These are phyloP conservation scores for Lithospermum erythrorhizon DNA, from an alignment of 257 asterid species.

Conservation along the genomic window DNA sequence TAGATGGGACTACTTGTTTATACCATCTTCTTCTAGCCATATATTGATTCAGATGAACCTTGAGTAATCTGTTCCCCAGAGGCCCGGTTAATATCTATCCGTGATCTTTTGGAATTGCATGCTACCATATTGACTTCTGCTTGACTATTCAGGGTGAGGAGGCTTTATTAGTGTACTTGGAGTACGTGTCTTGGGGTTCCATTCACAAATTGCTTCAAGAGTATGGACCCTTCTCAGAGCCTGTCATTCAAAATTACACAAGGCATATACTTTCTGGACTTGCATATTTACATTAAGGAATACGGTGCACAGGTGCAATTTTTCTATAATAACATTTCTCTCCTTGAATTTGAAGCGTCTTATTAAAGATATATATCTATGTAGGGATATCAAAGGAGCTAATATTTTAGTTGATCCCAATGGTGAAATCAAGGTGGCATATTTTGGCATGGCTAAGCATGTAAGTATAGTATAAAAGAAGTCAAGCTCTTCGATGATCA, in stretches of 20 bases:
- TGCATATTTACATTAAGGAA: conserved; percentile 80
- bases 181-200: conserved; percentile 95
- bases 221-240: conserved; percentile 81
- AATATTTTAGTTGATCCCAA: conserved; percentile 92
- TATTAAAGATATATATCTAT: conserved; percentile 16
- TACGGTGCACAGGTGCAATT: conserved; percentile 77
- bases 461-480: conserved; percentile 72
- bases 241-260: conserved; percentile 87
- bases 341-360: conserved; percentile 7
- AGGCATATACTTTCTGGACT: conserved; percentile 86
- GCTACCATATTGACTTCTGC: conserved; percentile 1
- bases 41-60: background rate
- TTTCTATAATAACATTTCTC: conserved; percentile 11
- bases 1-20: background rate
- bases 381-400: conserved; percentile 98
- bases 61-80: background rate
- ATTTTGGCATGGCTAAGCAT: conserved; percentile 99
- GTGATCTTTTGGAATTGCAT: background rate
- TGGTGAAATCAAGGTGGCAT: conserved; percentile 92
- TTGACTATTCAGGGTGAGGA: conserved; percentile 48
- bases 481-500: conserved; percentile 81
- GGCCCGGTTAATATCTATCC: background rate
- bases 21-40: background rate
- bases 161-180: conserved; percentile 78
- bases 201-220: conserved; percentile 91